Evolutionary conservation across 176 grass and related monocot species (phyloP), one percentile per base, ranked within the genome.

Genomic region (Triticum monococcum): DNA sequence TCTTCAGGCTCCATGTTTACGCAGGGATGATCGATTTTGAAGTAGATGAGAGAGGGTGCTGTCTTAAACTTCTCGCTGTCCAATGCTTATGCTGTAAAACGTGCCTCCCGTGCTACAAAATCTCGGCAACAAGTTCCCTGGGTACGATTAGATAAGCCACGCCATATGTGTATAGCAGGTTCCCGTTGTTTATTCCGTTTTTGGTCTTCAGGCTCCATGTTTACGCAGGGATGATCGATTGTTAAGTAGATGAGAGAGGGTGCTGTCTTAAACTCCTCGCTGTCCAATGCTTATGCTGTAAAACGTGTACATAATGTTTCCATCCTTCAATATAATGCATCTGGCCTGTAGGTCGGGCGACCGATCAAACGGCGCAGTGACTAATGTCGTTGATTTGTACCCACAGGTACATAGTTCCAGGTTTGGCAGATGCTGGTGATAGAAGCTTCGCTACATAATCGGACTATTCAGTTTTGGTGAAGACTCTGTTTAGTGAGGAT

Each of bases 41-140:
- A 82, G 97, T 98, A 82, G 92, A 98, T 78, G 92, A 98, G 88
- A 95, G 87, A 96, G 97, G 97, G 97, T 98, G 91, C 54, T 79
- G 32, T 83, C 88, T 46, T 41, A 41, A 76, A 64, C 77, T 66
- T 59, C 40, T 60, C 17, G 54, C 20, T 24, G 6, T 35, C 67
- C 31, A 79, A 46, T 57, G 60, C 18, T 23, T 65, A 35, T 66
- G 14, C 35, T 72, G 35, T 36, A 36, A 36, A 36, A 36, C 5
- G 35, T 30, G 28, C 28, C 28, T 30, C 97, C 97, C 68, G 97
- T 94, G 48, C 90, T 98, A 69, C 90, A 94, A 77, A 96, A 96
- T 63, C 92, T 48, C 24, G 93, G 90, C 60, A 80, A 87, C 75
- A 98, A 94, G 67, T 98, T 94, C 73, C 94, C 94, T 69, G 97